Evolutionary conservation across 129 eudicot genomes (phyloP).

Genomic region (Solidago caesia): DNA sequence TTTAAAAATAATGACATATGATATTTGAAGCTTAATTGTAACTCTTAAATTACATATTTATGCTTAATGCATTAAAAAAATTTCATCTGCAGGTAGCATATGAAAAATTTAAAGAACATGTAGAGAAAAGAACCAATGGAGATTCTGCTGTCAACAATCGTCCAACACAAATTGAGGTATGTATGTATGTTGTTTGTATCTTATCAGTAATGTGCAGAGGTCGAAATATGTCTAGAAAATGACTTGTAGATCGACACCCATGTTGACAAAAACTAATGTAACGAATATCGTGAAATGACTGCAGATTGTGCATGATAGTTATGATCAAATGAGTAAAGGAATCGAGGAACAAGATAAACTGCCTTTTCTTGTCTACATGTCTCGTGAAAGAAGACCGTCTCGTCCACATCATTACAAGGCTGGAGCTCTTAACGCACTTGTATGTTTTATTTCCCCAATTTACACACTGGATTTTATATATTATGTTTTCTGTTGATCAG

Average conservation of each 20-base stretch:
- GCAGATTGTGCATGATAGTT: background rate
- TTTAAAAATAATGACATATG: no score
- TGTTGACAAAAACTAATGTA: background rate
- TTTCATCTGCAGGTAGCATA: constrained; percentile 40
- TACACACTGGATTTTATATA: no score
- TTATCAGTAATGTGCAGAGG: no score
- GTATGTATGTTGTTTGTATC: background rate
- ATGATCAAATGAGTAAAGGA: background rate
- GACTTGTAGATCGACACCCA: background rate
- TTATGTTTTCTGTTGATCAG: no score
- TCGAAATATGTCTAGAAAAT: background rate
- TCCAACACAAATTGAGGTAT: constrained; percentile 50
- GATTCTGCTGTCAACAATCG: constrained; percentile 44
- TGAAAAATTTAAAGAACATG: constrained; percentile 46
- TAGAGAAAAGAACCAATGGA: constrained; percentile 42
- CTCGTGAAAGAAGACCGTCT: background rate
- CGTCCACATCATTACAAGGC: background rate
- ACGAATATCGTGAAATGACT: background rate
- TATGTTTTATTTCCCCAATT: no score
- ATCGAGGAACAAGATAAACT: background rate
- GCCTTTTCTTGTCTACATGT: background rate
- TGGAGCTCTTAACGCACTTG: background rate
- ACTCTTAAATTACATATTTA: background rate
- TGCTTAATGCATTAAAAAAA: no score
- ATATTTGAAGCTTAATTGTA: no score